Percentiles rank a stretch among this genome's conserved stretches.
These are phyloP conservation scores for Cnidoscolus chayamansa DNA, from an alignment of 441 rosid species.

Conservation along the genomic window DNA sequence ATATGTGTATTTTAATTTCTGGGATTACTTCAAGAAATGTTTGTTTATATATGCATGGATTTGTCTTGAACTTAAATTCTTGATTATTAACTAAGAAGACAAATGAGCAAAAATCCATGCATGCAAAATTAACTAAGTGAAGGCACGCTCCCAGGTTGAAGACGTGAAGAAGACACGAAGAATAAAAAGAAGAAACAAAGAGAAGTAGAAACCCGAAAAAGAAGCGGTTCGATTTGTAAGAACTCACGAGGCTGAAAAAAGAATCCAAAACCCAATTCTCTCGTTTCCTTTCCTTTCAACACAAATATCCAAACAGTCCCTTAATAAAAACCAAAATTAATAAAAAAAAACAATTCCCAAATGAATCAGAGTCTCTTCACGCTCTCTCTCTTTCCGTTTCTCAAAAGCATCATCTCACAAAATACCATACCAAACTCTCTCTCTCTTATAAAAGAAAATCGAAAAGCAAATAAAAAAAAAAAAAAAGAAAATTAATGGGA, in stretches of 20 bases:
- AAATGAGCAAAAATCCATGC: too few species aligned
- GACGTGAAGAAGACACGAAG: too few species aligned
- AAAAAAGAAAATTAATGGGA: background rate
- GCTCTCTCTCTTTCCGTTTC: too few species aligned
- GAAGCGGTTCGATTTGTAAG: background rate
- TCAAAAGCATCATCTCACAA: constrained; percentile 16
- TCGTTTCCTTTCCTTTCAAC: too few species aligned
- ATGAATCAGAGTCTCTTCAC: background rate
- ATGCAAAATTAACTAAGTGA: background rate
- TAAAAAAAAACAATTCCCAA: background rate
- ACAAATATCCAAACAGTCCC: too few species aligned
- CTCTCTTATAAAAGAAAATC: background rate
- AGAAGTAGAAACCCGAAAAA: background rate
- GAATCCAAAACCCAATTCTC: background rate
- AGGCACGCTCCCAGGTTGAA: background rate
- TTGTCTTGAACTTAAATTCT: background rate
- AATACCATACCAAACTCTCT: background rate
- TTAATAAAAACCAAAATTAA: background rate
- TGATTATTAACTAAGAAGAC: too few species aligned
- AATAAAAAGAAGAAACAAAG: too few species aligned
- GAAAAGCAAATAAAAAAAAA: background rate
- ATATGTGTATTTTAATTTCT: background rate
- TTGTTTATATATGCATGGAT: background rate
- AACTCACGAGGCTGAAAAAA: background rate
- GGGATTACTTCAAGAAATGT: background rate